Evolutionary conservation across 2,329 filamentous ascomycete species (phyloP), one percentile per base, ranked within the genome.

Genomic region (Monosporascus ibericus): DNA sequence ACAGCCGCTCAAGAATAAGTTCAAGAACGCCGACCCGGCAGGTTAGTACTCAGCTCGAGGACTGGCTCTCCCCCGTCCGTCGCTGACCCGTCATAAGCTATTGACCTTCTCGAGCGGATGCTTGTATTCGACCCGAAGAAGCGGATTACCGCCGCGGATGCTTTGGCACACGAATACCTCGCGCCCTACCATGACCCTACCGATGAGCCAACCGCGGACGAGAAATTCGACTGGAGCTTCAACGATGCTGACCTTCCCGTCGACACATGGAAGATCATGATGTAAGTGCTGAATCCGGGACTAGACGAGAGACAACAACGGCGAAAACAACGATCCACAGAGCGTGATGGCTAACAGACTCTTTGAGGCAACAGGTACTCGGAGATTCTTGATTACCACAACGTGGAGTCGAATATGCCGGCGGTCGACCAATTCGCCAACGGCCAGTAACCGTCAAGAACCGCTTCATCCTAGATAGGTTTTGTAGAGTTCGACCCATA

Each of bases 181-280:
- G 83, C 90, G 9, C 92, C 92, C 7, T 99, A 99, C 76, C 94
- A 99, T 73, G 94, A 99, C 68, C 92, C 94, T 8, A 94, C 89
- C 44, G 94, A 99, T 66, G 94, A 99, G 77, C 94, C 94, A 1
- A 86, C 91, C 17, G 90, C 94, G 22, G 90, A 96, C 56, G 92
- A 96, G 77, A 96, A 96, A 75, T 99, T 99, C 65, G 94, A 99
- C 70, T 99, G 94, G 94, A 96, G 92, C 50, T 99, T 99, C 75
- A 97, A 97, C 71, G 94, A 99, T 64, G 94, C 92, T 47, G 94
- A 99, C 68, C 77, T 99, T 52, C 92, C 94, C 1, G 92, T 97
- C 48, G 94, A 99, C 68, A 96, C 92, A n/a, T 99, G 94, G 94
- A 99, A 99, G 78, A 96, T 99, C 69, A 99, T 97, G 94, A 99